Evolutionary conservation across 768 basidiomycete species (phyloP), one percentile per base, ranked within the genome.

Genomic region (Podaxis carcinomalis): DNA sequence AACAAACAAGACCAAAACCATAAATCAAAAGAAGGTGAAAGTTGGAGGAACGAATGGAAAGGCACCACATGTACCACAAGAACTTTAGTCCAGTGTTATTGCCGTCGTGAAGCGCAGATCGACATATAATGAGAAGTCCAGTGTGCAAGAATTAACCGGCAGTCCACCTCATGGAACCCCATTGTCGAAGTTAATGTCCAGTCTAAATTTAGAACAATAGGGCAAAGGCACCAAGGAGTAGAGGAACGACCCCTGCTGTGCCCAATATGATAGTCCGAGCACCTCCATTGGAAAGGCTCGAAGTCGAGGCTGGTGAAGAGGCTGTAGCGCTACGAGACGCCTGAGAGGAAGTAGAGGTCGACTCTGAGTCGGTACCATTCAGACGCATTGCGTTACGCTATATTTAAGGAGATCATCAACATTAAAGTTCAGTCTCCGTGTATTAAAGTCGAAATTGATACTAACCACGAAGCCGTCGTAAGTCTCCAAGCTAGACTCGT

Each of bases 311-410:
- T 2, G 57, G 16, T 11, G 49, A 57, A 32, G 56, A 58, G 16
- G 35, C 57, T 2, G 57, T 50, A 13, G 36, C 35, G 7, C 44
- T 57, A 21, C n/a, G n/a, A 37, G 44, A 36, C 21, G 19, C 16
- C 13, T 4, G 9, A 39, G 57, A 58, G 57, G 46, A 37, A 23
- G 52, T 16, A 2, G 57, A 37, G 3, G 47, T 40, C 7, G 47
- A 37, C 5, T 50, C 36, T 7, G 28, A 21, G 5, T 51, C 57
- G 25, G 83, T 84, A 28, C 85, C 84, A 63, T 86, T 84, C 63
- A 87, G 70, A 16, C 84, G 78, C 44, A 76, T 66, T 14, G 85
- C 84, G 63, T 85, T 86, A 53, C 83, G 78, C 84, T 86, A 56
- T n/a, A 63, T n/a, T n/a, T n/a, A n/a, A n/a, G n/a, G n/a, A n/a